Evolutionary conservation across 2,329 filamentous ascomycete species (phyloP).

Genomic region (Xylariomycetidae sp.): DNA sequence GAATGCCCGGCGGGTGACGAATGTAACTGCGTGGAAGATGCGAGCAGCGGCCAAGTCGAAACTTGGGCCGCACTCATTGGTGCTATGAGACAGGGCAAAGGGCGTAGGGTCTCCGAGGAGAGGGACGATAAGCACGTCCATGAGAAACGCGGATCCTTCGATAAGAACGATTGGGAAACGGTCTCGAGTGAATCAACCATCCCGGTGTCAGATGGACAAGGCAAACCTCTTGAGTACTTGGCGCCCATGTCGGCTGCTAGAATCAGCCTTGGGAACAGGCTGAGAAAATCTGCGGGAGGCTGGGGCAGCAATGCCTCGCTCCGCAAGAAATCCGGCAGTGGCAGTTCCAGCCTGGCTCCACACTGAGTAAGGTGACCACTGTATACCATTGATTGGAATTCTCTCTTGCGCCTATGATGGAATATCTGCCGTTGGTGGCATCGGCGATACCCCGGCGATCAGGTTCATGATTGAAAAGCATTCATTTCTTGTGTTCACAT

Average conservation of each 20-base stretch:
- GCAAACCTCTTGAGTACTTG: conserved; percentile 23
- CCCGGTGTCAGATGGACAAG: conserved; percentile 23
- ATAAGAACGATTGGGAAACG: conserved; percentile 34
- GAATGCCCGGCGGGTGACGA: conserved; percentile 61
- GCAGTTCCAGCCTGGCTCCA: conserved; percentile 11
- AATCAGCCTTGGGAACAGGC: conserved; percentile 45
- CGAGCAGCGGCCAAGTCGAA: conserved; percentile 53
- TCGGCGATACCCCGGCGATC: no score
- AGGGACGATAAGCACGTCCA: conserved; percentile 5
- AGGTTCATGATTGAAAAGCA: no score
- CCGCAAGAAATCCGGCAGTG: conserved; percentile 26
- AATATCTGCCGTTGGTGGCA: no score
- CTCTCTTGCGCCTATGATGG: no score
- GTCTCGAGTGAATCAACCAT: conserved; percentile 22
- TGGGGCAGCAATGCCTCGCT: conserved; percentile 42
- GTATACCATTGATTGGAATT: no score
- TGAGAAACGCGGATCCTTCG: conserved; percentile 20
- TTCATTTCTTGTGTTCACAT: no score
- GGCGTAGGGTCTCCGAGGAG: conserved; percentile 20
- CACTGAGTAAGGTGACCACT: no score
- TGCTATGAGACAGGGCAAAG: conserved; percentile 33
- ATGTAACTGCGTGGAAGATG: conserved; percentile 56
- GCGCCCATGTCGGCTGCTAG: conserved; percentile 36
- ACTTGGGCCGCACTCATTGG: conserved; percentile 55
- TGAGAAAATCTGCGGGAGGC: conserved; percentile 44